Base-by-base conservation (phyloP, 2,329 filamentous ascomycete genomes). In the Phialophora tarda region DNA sequence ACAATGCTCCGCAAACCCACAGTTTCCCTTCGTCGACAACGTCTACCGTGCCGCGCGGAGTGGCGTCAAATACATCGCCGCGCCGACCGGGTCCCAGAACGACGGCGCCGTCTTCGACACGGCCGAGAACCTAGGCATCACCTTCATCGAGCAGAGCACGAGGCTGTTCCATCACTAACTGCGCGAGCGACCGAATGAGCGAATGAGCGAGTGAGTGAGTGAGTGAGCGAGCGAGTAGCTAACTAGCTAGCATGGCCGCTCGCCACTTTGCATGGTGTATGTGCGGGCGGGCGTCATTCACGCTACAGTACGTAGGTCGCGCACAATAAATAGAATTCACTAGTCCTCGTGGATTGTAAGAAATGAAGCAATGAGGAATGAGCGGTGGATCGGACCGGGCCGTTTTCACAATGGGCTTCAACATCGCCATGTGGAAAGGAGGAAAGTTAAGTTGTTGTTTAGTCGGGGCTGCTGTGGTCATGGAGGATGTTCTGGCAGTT, bases 1-100 rank as follows among this genome's bases (percentile, higher is more conserved):
- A 44, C 50, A 58, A n/a, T n/a, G n/a, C n/a, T n/a, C 66, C 12
- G 1, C 24, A 7, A 7, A 17, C 7, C 26, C 26, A 28, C 14
- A 92, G 91, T 99, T 99, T 88, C 95, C 95, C 72, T 99, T 99
- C 82, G 92, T 92, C 75, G 95, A 99, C 84, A 99, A 99, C 75
- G 91, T 99, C 71, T 97, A 96, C 87, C 89, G 95, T 72, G 91
- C 93, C 59, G 88, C 88, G 69, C 87, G 92, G 74, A 96, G 92
- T 24, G 95, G 95, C 58, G 93, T 88, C 76, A 98, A 96, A 84
- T 99, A 97, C 83, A 92, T 98, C 75, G 94, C 95, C 62, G 94
- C 94, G 47, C 95, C 95, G 10, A 91, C 88, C 59, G 95, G 95
- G 65, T 97, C 79, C 73, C 80, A 82, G 74, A 82, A 82, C 66